Base-by-base conservation (phyloP, 2,329 filamentous ascomycete species). In the Fusarium domesticum region DNA sequence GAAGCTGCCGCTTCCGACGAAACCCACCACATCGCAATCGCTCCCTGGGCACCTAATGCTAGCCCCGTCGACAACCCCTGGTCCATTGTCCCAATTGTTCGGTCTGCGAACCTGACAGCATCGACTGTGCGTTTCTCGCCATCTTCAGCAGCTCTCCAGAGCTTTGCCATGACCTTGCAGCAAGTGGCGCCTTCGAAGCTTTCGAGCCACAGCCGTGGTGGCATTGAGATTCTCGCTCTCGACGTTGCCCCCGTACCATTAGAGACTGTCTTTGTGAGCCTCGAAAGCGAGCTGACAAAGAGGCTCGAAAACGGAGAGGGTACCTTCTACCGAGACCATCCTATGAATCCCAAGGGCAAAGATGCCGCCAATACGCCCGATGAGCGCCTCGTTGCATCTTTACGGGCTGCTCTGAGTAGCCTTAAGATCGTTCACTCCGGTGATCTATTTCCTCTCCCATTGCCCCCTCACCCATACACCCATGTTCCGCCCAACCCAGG, bases 401-500 rank as follows among this genome's bases (percentile, higher is more conserved):
- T 96, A 18, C 81, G 91, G 39, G 79, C 86, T 50, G 89, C 90
- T 2, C 70, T 98, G 39, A 74, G 82, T 23, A 79, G 79, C 11
- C 75, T 91, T 16, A 82, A 80, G 47, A 77, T 98, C 15, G 81
- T 97, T 11, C 93, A 96, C 60, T 77, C 83, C 1, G 90, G 90
- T 16, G 92, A 97, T 65, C 67, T 92, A 39, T 84, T 87, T 50
- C 78, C 80, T 8, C 72, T 98, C 32, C 87, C 89, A 11, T 74
- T 97, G 19, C 81, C 87, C 7, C 81, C 89, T 3, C 90, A 96
- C 66, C 86, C 90, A 11, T 85, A 95, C 51, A 95, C 90, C 7
- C 89, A 96, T 67, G 81, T 87, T 15, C 83, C 88, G 18, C 81
- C 89, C 12, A 88, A 89, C 33, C 89, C 91, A 0, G 93, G 89